A percentile compares a stretch with the other conserved stretches of the same genome.
Evolutionary conservation across 208 protist species (phyloP).

Genomic region (Spongospora subterranea): DNA sequence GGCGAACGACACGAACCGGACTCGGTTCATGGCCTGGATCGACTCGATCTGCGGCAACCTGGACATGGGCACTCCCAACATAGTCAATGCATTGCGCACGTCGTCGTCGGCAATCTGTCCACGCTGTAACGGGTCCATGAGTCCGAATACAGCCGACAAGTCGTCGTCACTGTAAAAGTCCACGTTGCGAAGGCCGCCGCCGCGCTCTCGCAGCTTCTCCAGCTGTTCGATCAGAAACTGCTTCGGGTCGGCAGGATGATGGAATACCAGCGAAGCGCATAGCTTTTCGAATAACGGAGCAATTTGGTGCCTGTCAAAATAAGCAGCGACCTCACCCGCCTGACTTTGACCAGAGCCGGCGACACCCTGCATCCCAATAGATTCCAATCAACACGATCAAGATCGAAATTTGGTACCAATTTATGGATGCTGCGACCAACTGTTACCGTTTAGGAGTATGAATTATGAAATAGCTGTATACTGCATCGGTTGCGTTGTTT

Average conservation of each 20-base stretch:
- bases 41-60: no score
- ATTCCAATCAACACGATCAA: no score
- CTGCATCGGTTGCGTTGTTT: no score
- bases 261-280: neutral
- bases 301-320: neutral
- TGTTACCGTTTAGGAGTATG: no score
- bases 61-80: neutral
- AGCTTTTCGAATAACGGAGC: neutral
- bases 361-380: no score
- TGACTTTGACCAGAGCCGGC: no score
- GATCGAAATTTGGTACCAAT: no score
- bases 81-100: neutral
- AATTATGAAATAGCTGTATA: no score
- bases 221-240: neutral
- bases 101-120: neutral
- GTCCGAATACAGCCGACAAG: neutral
- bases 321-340: no score
- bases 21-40: no score
- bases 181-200: neutral
- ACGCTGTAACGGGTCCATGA: neutral
- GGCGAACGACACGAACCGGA: no score
- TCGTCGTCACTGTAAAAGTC: neutral
- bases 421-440: no score
- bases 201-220: neutral
- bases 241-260: neutral